Evolutionary conservation across 768 basidiomycete species (phyloP), one percentile per base, ranked within the genome.

Genomic region (Galerina marginata): DNA sequence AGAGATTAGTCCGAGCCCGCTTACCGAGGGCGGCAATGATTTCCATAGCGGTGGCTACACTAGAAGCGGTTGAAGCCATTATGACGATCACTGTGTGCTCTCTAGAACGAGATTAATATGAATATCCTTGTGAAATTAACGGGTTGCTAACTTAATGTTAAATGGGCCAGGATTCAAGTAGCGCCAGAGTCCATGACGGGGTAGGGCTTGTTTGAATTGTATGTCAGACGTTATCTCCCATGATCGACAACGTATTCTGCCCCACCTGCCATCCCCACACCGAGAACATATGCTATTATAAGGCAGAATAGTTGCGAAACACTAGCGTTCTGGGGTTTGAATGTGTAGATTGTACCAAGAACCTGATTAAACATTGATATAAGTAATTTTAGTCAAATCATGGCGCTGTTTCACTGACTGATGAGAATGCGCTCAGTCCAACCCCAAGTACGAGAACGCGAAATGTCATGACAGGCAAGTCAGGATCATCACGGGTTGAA

Each of bases 91-190:
- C 77, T 0, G 83, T 81, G 61, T 86, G 84, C 65, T 85, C 84
- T 57, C 73, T 75, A 15, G 39, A 25, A 10, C 20, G 37, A 12
- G 20, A 16, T 53, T 0, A 9, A 26, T 1, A 40, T 11, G 6
- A 38, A 51, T 37, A 12, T 33, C 23, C 2, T 43, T 11, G 29
- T 20, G 23, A 36, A 16, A 45, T 23, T 2, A 40, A 29, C 43
- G 39, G n/a, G 29, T 20, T 29, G 43, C 69, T 46, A 36, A 79
- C 81, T 84, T 84, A 69, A 85, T 81, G 65, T 85, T 86, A 73
- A 86, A 86, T 7, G 84, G 83, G 0, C 84, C 83, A 11, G 84
- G 84, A 62, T 86, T 86, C 3, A 86, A 67, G 66, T 79, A 81
- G 6, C 74, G 68, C 79, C 80, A 85, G 36, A 65, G 69, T 9